Conservation (phyloP, 2,329 filamentous ascomycete species). For the Pseudogymnoascus sp. region DNA sequence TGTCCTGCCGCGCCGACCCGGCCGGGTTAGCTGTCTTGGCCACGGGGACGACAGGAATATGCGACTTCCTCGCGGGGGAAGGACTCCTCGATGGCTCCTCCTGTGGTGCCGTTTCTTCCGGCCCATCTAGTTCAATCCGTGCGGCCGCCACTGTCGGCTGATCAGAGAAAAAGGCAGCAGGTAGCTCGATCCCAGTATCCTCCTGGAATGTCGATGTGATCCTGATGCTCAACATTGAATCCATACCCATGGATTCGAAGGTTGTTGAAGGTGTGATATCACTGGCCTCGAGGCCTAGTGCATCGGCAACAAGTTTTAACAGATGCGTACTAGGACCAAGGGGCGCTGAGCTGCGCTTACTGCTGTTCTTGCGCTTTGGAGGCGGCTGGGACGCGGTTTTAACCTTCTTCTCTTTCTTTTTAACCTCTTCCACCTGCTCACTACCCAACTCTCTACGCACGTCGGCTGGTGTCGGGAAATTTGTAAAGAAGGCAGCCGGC, state of each 20-base stretch:
- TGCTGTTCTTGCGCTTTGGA: neutral
- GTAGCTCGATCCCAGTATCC: slow-evolving; percentile 9
- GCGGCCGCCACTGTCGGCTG: slow-evolving; percentile 5
- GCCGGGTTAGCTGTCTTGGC: neutral
- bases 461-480: neutral
- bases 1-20: neutral
- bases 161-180: slow-evolving; percentile 2
- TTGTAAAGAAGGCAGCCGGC: neutral
- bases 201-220: slow-evolving; percentile 8
- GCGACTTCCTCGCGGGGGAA: neutral
- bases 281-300: slow-evolving; percentile 9
- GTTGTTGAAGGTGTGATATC: slow-evolving; percentile 5
- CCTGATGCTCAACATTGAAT: slow-evolving; percentile 14
- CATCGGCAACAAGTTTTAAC: slow-evolving; percentile 10
- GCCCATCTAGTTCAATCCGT: neutral
- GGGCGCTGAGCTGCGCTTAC: neutral
- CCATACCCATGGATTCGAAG: slow-evolving; percentile 13
- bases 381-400: neutral
- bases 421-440: neutral
- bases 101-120: neutral
- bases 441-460: neutral
- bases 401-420: neutral
- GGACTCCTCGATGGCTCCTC: neutral
- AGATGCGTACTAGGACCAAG: neutral
- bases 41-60: neutral